Base-by-base conservation (phyloP, 208 protist genomes). In the Acanthamoeba lenticulata region DNA sequence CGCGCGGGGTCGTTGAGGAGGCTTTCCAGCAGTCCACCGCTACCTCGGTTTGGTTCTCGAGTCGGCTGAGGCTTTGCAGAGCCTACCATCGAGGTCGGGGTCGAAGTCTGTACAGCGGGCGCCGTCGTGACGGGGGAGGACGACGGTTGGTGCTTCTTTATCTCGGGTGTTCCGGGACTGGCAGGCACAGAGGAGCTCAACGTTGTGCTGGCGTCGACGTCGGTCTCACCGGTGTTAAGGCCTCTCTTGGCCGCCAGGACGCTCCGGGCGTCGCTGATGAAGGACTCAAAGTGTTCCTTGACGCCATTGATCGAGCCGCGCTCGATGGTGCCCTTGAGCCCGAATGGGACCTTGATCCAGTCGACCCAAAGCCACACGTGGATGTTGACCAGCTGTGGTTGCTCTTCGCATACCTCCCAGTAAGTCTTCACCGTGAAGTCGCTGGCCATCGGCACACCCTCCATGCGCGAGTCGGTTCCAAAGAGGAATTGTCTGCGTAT, bases 271-370 rank as follows among this genome's bases (percentile, higher is more conserved):
- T 77, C 86, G 40, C 36, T 49, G 29, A 91, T 72, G 55, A 91
- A 91, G 24, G 86, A n/a, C 38, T 91, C 86, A 45, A 91, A 91
- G 34, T 77, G 60, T 40, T 91, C 86, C 60, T 91, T 91, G n/a
- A 91, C 86, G 2, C 86, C 86, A 42, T 91, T 91, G 40, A 91
- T 91, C 27, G 86, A 91, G 27, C 86, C 86, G 27, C 86, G 86
- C 29, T 91, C 86, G 38, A 91, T 91, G 27, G 86, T 91, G 24
- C 86, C 86, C 27, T 91, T 91, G 36, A 91, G 86, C 29, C 86
- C 86, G 44, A 91, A 91, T 5, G 86, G 86, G 34, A 91, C 52
- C n/a, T 91, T 91, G 86, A 74, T 91, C 86, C 86, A 91, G 86
- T 91, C 86, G 29, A 91, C 86, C 86, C 86, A 91, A 3, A 91